Percentiles rank a stretch among this genome's conserved stretches.
Evolutionary conservation across 352 stramenopile genomes (phyloP).

Genomic region (Phytophthora sojae): DNA sequence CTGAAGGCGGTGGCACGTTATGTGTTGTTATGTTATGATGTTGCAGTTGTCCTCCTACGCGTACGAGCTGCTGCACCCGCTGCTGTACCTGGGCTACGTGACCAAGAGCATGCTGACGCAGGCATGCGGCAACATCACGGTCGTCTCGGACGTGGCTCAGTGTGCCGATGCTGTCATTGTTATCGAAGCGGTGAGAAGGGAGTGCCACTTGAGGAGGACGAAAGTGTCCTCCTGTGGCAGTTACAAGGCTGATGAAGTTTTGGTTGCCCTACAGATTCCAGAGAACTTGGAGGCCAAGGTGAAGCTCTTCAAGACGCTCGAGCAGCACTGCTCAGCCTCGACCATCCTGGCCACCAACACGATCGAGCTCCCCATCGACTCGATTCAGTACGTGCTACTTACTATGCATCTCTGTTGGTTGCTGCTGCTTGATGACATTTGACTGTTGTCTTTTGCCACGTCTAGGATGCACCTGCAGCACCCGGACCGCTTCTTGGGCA

Average conservation of each 20-base stretch:
- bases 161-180: conserved; percentile 59
- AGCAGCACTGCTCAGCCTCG: conserved; percentile 58
- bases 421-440: background rate
- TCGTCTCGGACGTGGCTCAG: conserved; percentile 56
- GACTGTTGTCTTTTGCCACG: background rate
- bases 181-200: conserved; percentile 61
- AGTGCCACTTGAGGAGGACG: conserved; percentile 1
- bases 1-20: background rate
- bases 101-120: conserved; percentile 79
- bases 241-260: background rate
- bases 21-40: conserved; percentile 2
- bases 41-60: conserved; percentile 60
- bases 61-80: conserved; percentile 72
- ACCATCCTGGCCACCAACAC: conserved; percentile 72
- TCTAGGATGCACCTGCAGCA: conserved; percentile 47
- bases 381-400: conserved; percentile 59
- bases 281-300: conserved; percentile 69
- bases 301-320: conserved; percentile 68
- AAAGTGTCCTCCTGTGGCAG: background rate
- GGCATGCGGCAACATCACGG: conserved; percentile 56
- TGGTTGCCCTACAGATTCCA: conserved; percentile 45
- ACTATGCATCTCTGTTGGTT: background rate
- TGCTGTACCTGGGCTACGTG: conserved; percentile 80
- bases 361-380: conserved; percentile 63
- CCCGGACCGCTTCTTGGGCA: conserved; percentile 62